phyloP scores from a whole-genome alignment of 768 basidiomycete genomes.

The Agrocybe pediades region DNA sequence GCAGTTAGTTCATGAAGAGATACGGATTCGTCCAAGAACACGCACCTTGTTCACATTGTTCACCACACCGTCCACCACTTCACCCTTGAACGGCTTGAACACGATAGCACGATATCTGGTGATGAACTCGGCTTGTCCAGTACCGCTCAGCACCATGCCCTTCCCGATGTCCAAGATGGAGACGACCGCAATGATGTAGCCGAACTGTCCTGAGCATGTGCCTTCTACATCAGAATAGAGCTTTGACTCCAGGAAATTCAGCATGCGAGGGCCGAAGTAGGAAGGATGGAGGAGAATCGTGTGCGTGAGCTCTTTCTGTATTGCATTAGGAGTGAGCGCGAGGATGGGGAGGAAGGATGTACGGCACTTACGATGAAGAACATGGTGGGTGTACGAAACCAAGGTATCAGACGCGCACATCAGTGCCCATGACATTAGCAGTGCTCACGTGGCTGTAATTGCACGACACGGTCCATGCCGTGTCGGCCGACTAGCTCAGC shows the following conservation, averaged over 20 bases:
- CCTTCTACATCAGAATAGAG: conserved; percentile 97
- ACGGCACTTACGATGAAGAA: conserved; percentile 68
- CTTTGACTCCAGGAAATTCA: conserved; percentile 89
- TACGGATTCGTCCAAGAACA: too few relatives aligned
- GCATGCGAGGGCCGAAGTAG: conserved; percentile 96
- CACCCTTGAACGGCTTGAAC: conserved; percentile 99
- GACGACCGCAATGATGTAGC: conserved; percentile 92
- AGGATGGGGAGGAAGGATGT: too few relatives aligned
- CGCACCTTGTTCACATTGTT: conserved; percentile 93
- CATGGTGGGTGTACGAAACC: conserved; percentile 38
- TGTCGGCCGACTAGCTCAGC: conserved; percentile 88
- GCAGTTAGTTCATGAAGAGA: too few relatives aligned
- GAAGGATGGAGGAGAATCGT: conserved; percentile 97
- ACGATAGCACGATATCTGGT: conserved; percentile 95
- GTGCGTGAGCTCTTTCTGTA: conserved; percentile 94
- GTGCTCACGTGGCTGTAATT: too few relatives aligned
- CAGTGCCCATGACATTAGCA: too few relatives aligned
- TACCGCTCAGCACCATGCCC: conserved; percentile 89
- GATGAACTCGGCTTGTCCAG: conserved; percentile 94
- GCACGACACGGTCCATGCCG: too few relatives aligned
- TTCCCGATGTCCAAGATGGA: conserved; percentile 90
- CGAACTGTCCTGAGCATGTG: conserved; percentile 93
- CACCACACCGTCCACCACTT: conserved; percentile 96
- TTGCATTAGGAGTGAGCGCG: too few relatives aligned
- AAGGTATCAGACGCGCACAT: too few relatives aligned